A percentile compares a stretch with the other conserved stretches of the same genome.
Evolutionary conservation across 371 early-diverging fungal species (phyloP).

Genomic region (Haplosporangium sp.): DNA sequence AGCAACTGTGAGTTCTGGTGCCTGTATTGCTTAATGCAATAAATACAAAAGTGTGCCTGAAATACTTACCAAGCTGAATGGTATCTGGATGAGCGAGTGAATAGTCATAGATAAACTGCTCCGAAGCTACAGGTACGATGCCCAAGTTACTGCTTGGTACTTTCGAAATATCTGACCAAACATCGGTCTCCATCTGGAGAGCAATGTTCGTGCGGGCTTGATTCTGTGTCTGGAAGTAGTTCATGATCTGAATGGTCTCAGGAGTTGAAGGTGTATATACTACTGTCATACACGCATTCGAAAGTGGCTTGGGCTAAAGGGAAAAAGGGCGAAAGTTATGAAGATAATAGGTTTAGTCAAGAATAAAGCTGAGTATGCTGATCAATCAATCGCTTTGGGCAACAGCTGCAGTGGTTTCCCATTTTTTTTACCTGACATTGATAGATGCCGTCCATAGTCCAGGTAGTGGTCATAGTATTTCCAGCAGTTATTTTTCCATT

Average conservation of each 20-base stretch:
- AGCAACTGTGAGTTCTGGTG: not conserved
- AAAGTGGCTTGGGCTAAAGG: conserved; percentile 34
- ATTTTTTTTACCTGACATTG: conserved; percentile 39
- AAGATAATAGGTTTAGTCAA: not conserved
- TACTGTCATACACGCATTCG: conserved; percentile 69
- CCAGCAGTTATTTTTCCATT: conserved; percentile 17
- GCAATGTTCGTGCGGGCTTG: conserved; percentile 28
- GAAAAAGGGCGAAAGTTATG: not conserved
- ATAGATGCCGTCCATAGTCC: conserved; percentile 44
- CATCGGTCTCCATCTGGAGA: conserved; percentile 19
- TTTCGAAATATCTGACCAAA: conserved; percentile 43
- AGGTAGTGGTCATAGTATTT: conserved; percentile 16
- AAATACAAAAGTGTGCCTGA: not conserved
- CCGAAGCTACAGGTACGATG: conserved; percentile 67
- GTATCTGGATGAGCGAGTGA: conserved; percentile 72
- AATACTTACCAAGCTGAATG: conserved; percentile 64
- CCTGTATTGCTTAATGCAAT: not conserved
- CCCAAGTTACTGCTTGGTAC: conserved; percentile 60
- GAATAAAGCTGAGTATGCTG: not conserved
- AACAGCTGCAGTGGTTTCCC: not conserved
- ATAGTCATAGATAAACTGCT: conserved; percentile 73
- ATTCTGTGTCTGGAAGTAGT: conserved; percentile 48
- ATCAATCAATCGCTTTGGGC: not conserved
- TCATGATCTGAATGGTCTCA: conserved; percentile 60
- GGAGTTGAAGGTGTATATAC: conserved; percentile 66